Conservation (phyloP, 2,329 filamentous ascomycete genomes). For the Blumeria hordei region DNA sequence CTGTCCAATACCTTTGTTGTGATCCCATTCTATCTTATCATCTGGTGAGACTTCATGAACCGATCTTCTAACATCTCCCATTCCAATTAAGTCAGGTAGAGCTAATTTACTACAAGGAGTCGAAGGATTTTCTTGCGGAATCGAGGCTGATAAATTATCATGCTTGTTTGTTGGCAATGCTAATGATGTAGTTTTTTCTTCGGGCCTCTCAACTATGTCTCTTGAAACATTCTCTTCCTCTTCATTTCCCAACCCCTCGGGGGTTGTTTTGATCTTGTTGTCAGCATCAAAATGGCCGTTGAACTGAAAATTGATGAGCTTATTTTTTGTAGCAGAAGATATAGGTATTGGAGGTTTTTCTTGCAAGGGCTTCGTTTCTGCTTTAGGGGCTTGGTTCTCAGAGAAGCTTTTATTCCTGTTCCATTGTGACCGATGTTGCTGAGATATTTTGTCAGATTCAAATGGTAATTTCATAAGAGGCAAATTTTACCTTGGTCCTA, state of each 20-base stretch:
- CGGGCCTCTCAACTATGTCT: not conserved
- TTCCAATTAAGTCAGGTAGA: constrained; percentile 31
- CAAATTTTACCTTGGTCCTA: constrained; percentile 9
- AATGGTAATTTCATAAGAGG: not conserved
- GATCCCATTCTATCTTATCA: constrained; percentile 36
- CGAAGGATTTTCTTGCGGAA: constrained; percentile 14
- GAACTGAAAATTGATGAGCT: constrained; percentile 33
- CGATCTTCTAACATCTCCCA: constrained; percentile 17
- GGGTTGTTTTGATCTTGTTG: constrained; percentile 6
- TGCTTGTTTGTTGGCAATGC: constrained; percentile 3
- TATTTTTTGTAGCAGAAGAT: constrained; percentile 34
- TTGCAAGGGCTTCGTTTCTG: constrained; percentile 9
- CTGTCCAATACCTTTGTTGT: constrained; percentile 21
- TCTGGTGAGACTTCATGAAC: constrained; percentile 30
- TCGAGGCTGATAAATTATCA: constrained; percentile 4
- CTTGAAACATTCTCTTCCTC: constrained; percentile 10
- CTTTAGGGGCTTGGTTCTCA: constrained; percentile 5
- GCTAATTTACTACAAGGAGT: constrained; percentile 29
- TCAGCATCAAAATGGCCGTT: constrained; percentile 12
- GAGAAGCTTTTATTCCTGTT: constrained; percentile 13
- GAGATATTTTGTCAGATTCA: not conserved
- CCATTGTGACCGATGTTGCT: constrained; percentile 11
- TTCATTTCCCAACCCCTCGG: constrained; percentile 7
- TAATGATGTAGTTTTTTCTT: not conserved
- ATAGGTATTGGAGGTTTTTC: constrained; percentile 13